A percentile compares a stretch with the other conserved stretches of the same genome.
Conservation (phyloP, 2,329 filamentous ascomycete species). For the Moelleriella libera region DNA sequence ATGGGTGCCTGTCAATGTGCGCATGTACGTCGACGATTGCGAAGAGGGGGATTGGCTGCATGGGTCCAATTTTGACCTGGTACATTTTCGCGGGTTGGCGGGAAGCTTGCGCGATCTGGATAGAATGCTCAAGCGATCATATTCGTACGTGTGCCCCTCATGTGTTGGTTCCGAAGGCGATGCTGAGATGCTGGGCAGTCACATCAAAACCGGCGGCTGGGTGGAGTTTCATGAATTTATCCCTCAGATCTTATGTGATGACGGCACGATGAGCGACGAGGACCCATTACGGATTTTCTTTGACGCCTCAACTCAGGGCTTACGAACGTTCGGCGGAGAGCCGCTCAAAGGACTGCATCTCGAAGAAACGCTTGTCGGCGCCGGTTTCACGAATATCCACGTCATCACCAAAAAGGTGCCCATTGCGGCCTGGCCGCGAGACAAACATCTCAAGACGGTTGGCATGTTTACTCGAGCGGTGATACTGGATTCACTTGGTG, state of each 20-base stretch:
- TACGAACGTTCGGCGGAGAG: conserved; percentile 23
- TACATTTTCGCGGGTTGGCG: conserved; percentile 36
- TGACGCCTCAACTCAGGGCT: conserved; percentile 15
- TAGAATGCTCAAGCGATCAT: conserved; percentile 27
- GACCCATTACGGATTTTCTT: conserved; percentile 21
- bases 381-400: conserved; percentile 30
- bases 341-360: conserved; percentile 20
- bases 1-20: conserved; percentile 43
- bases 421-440: conserved; percentile 29
- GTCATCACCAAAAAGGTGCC: conserved; percentile 28
- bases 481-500: conserved; percentile 25
- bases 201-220: conserved; percentile 33
- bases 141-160: conserved; percentile 11
- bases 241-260: conserved; percentile 25
- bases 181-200: conserved; percentile 9
- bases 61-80: conserved; percentile 39
- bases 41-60: conserved; percentile 40
- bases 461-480: conserved; percentile 30
- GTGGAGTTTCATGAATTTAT: conserved; percentile 35
- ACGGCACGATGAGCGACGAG: conserved; percentile 26
- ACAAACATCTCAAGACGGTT: conserved; percentile 23
- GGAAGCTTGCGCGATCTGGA: conserved; percentile 34
- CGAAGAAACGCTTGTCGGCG: conserved; percentile 18
- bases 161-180: conserved; percentile 2
- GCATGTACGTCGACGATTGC: conserved; percentile 48